These are phyloP conservation scores for Trichoderma harzianum DNA, from an alignment of 2,329 filamentous ascomycete species.

Conservation along the genomic window DNA sequence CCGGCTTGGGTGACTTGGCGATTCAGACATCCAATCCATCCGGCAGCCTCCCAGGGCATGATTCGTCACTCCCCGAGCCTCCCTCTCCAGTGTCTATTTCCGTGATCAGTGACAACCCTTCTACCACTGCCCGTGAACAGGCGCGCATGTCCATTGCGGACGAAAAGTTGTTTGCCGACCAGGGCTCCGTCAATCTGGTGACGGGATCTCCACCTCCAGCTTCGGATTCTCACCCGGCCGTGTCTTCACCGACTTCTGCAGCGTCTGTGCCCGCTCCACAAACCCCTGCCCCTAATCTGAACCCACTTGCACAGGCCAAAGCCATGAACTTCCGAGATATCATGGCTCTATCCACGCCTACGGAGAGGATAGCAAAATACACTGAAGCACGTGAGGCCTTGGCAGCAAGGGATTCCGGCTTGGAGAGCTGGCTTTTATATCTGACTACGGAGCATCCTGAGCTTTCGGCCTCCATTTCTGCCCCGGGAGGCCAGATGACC, in stretches of 20 bases:
- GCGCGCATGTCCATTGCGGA: slow-evolving; percentile 41
- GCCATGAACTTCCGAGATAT: slow-evolving; percentile 72
- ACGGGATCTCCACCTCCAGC: slow-evolving; percentile 38
- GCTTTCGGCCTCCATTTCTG: slow-evolving; percentile 17
- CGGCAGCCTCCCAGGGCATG: slow-evolving; percentile 24
- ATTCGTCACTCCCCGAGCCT: slow-evolving; percentile 34
- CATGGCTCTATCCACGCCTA: slow-evolving; percentile 59
- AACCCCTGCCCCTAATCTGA: slow-evolving; percentile 11
- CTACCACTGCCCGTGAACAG: slow-evolving; percentile 23
- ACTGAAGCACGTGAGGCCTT: slow-evolving; percentile 69
- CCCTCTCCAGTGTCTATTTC: slow-evolving; percentile 43
- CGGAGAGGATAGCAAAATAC: slow-evolving; percentile 71
- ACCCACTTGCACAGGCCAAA: slow-evolving; percentile 22
- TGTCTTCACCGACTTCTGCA: slow-evolving; percentile 23
- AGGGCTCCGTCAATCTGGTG: slow-evolving; percentile 33
- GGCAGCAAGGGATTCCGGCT: slow-evolving; percentile 68
- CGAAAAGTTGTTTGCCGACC: slow-evolving; percentile 40
- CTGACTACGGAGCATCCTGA: slow-evolving; percentile 48
- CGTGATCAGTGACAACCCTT: slow-evolving; percentile 30
- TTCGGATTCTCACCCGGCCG: slow-evolving; percentile 39
- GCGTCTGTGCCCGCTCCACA: slow-evolving; percentile 11
- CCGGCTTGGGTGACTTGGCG: slow-evolving; percentile 16
- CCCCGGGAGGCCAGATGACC: slow-evolving; percentile 20
- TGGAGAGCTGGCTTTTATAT: slow-evolving; percentile 57
- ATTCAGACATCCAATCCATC: slow-evolving; percentile 26